Evolutionary conservation across 352 stramenopile genomes (phyloP).

Genomic region (Lagenidium giganteum): DNA sequence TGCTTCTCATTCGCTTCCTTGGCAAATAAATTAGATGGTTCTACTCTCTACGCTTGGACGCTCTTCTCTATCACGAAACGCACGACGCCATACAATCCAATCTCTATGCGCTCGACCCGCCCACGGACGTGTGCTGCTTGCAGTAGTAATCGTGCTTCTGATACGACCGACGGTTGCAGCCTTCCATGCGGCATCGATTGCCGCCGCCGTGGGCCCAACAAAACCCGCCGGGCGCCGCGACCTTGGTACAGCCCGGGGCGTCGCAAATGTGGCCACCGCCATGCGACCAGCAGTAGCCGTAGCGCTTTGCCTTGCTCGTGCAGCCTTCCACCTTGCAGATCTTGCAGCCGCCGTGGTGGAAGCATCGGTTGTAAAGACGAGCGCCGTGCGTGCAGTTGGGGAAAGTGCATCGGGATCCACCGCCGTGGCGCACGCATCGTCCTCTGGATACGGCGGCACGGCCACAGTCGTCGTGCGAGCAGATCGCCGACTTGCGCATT

Average conservation of each 20-base stretch:
- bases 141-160: conserved; percentile 67
- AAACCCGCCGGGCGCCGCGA: conserved; percentile 56
- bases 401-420: conserved; percentile 50
- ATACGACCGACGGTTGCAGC: conserved; percentile 67
- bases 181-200: conserved; percentile 60
- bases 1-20: neutral
- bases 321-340: conserved; percentile 57
- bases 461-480: conserved; percentile 41
- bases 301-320: conserved; percentile 66
- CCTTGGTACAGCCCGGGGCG: conserved; percentile 41
- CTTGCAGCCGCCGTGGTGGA: conserved; percentile 63
- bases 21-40: conserved; percentile 21
- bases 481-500: conserved; percentile 56
- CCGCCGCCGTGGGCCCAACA: conserved; percentile 69
- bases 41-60: neutral
- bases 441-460: conserved; percentile 47
- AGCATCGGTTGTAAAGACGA: conserved; percentile 57
- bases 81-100: too few species aligned
- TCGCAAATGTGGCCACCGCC: conserved; percentile 62
- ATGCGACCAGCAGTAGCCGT: conserved; percentile 68
- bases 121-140: conserved; percentile 43
- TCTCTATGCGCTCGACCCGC: neutral
- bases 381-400: conserved; percentile 53
- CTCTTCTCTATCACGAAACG: too few species aligned
- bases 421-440: conserved; percentile 47